These are phyloP conservation scores for Arthroderma sp. DNA, from an alignment of 2,329 filamentous ascomycete genomes.

Conservation along the genomic window DNA sequence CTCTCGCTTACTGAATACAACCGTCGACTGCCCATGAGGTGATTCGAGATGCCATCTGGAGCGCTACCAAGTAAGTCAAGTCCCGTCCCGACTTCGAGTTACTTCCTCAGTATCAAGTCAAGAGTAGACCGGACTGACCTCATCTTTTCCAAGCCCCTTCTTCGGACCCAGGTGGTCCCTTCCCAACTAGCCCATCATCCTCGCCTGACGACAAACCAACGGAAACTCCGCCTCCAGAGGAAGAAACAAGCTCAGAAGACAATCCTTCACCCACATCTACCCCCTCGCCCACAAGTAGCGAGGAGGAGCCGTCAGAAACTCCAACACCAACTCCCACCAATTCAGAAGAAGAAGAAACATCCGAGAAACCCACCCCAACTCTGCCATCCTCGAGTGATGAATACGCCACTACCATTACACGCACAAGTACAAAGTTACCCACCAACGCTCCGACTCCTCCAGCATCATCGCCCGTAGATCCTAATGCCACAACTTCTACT, in stretches of 20 bases:
- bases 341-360: not conserved
- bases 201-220: not conserved
- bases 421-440: conserved; percentile 15
- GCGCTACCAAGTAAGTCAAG: too few species aligned
- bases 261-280: conserved; percentile 8
- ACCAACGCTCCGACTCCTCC: conserved; percentile 5
- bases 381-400: not conserved
- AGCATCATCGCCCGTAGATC: conserved; percentile 10
- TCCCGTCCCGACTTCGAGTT: too few species aligned
- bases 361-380: not conserved
- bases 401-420: conserved; percentile 14
- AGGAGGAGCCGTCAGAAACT: not conserved
- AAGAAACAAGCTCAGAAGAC: conserved; percentile 2
- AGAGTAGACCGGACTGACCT: not conserved
- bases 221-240: not conserved
- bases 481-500: conserved; percentile 16
- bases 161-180: not conserved
- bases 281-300: not conserved
- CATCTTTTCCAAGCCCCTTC: not conserved
- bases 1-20: too few species aligned
- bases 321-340: not conserved
- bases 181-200: conserved; percentile 2
- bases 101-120: too few species aligned
- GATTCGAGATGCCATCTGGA: too few species aligned
- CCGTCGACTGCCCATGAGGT: too few species aligned